Conservation (phyloP, 1,284 basidiomycete genomes). For the Spongiforma sp. region DNA sequence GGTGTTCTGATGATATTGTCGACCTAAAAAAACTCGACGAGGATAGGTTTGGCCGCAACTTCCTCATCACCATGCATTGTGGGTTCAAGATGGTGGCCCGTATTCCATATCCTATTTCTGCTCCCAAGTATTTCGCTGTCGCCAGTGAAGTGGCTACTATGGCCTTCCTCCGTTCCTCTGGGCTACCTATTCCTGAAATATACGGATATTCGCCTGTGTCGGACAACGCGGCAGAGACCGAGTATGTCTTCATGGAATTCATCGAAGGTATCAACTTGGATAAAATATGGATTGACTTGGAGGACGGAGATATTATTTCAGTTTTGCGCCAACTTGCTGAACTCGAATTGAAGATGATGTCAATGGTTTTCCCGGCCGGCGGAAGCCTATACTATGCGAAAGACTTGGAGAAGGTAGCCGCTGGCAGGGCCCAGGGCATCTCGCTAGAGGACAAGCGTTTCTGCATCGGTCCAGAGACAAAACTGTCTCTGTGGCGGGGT, state of each 20-base stretch:
- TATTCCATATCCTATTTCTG: constrained; percentile 50
- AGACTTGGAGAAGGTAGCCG: constrained; percentile 47
- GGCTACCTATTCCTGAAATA: constrained; percentile 52
- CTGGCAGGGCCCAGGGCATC: constrained; percentile 35
- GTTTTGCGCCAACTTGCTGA: constrained; percentile 49
- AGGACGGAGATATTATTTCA: constrained; percentile 47
- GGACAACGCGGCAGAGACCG: constrained; percentile 54
- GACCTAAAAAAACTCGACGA: constrained; percentile 48
- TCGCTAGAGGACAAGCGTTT: constrained; percentile 39
- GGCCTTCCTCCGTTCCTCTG: constrained; percentile 49
- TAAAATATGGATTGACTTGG: constrained; percentile 49
- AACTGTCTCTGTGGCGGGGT: constrained; percentile 43
- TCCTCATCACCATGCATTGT: constrained; percentile 50
- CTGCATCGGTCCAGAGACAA: constrained; percentile 51
- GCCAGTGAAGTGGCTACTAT: constrained; percentile 61
- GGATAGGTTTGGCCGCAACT: constrained; percentile 50
- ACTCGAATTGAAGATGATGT: constrained; percentile 56
- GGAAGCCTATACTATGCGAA: constrained; percentile 50
- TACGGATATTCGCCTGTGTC: constrained; percentile 54
- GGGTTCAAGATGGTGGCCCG: constrained; percentile 52
- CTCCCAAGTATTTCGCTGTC: constrained; percentile 49
- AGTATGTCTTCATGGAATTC: constrained; percentile 61
- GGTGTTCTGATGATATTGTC: constrained; percentile 42
- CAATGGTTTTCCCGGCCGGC: constrained; percentile 50
- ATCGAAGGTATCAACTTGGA: constrained; percentile 48